A percentile compares a stretch with the other conserved stretches of the same genome.
Evolutionary conservation across 371 early-diverging fungal species (phyloP).

Genomic region (Syncephalastrum racemosum): DNA sequence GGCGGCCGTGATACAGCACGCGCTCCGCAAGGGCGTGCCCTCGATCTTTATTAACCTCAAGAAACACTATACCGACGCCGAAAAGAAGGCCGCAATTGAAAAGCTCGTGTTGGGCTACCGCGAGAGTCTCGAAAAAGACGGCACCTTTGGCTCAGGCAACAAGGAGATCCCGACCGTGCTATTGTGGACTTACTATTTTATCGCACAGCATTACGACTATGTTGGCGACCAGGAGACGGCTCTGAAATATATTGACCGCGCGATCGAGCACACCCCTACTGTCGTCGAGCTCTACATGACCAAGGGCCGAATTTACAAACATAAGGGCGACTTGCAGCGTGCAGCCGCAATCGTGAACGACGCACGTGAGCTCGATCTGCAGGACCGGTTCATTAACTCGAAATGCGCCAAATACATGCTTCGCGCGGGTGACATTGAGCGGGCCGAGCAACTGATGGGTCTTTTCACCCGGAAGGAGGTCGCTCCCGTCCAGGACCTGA

Average conservation of each 20-base stretch:
- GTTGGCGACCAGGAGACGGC: conserved; percentile 69
- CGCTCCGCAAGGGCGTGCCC: conserved; percentile 90
- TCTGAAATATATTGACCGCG: conserved; percentile 73
- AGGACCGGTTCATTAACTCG: conserved; percentile 95
- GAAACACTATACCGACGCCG: conserved; percentile 66
- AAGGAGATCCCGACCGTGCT: conserved; percentile 81
- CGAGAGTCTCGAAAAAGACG: conserved; percentile 50
- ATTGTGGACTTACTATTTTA: conserved; percentile 87
- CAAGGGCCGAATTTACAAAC: conserved; percentile 94
- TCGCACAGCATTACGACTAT: conserved; percentile 86
- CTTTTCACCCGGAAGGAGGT: conserved; percentile 83
- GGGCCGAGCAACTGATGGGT: conserved; percentile 82
- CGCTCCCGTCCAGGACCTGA: conserved; percentile 79
- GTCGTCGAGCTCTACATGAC: conserved; percentile 91
- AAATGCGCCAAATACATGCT: conserved; percentile 95
- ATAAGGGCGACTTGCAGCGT: conserved; percentile 68
- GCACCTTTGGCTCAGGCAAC: conserved; percentile 40
- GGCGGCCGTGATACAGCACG: conserved; percentile 64
- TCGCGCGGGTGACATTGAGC: conserved; percentile 72
- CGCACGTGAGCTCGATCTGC: conserved; percentile 88
- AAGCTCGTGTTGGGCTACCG: conserved; percentile 62
- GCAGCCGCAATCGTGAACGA: conserved; percentile 81
- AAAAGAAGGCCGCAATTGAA: conserved; percentile 68
- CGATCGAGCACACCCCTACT: conserved; percentile 84
- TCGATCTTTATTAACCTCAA: conserved; percentile 86